Evolutionary conservation across 2,329 filamentous ascomycete genomes (phyloP).

Genomic region (Eurotiales sp.): DNA sequence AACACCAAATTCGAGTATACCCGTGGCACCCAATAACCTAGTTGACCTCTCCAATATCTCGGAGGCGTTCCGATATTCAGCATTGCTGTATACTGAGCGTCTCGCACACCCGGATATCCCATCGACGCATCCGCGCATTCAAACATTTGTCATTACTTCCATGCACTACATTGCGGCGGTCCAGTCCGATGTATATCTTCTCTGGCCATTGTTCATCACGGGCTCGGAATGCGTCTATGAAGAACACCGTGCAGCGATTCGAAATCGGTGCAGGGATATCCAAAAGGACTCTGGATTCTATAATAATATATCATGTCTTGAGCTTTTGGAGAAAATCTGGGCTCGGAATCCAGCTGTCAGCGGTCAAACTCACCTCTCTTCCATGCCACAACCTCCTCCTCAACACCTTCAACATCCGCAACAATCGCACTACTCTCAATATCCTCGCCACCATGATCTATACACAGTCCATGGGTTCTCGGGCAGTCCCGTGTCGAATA

Average conservation of each 20-base stretch:
- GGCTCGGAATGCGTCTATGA: conserved; percentile 85
- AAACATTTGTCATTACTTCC: conserved; percentile 75
- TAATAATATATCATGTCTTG: conserved; percentile 83
- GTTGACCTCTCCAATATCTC: conserved; percentile 77
- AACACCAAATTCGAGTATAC: conserved; percentile 22
- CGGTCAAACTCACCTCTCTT: neutral
- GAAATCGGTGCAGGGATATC: conserved; percentile 77
- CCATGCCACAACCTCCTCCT: conserved; percentile 34
- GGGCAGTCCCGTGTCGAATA: conserved; percentile 12
- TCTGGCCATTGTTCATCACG: conserved; percentile 90
- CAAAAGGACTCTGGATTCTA: conserved; percentile 86
- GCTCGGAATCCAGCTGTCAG: conserved; percentile 32
- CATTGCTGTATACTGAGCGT: conserved; percentile 83
- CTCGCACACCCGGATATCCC: conserved; percentile 73
- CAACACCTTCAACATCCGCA: too few species aligned
- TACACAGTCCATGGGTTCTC: conserved; percentile 2
- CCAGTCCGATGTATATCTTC: conserved; percentile 78
- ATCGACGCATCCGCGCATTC: conserved; percentile 72
- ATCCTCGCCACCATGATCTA: neutral
- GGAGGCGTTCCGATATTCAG: conserved; percentile 85
- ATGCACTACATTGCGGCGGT: conserved; percentile 80
- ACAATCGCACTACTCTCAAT: too few species aligned
- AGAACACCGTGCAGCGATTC: conserved; percentile 72
- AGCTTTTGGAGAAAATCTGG: conserved; percentile 85
- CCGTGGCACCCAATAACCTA: conserved; percentile 57